Conservation (phyloP, 2,329 filamentous ascomycete genomes). For the Penicillium decumbens region DNA sequence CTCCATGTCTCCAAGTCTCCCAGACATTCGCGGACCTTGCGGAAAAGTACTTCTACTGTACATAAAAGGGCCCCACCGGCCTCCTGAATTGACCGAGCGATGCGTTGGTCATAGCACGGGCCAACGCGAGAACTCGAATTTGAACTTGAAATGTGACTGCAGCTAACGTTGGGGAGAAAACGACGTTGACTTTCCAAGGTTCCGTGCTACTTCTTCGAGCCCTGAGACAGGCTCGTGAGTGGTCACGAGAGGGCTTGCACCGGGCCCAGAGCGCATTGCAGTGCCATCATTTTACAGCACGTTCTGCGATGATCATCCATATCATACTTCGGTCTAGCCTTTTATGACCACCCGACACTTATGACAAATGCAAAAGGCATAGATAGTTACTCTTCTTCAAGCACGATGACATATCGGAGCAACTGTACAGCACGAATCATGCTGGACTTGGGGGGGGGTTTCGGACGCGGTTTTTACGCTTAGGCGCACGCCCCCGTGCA, state of each 20-base stretch:
- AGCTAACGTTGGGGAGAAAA: neutral
- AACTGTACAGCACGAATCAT: neutral
- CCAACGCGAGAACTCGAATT: conserved; percentile 9
- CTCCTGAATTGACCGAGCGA: conserved; percentile 24
- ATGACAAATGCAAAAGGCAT: too few species aligned
- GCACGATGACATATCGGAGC: neutral
- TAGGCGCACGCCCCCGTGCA: conserved; percentile 5
- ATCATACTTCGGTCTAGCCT: neutral
- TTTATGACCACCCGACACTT: too few species aligned
- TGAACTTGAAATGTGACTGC: conserved; percentile 1
- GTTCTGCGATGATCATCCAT: neutral
- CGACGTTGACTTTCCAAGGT: neutral
- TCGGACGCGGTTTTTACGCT: conserved; percentile 2
- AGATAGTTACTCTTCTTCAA: too few species aligned
- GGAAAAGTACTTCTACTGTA: conserved; percentile 14
- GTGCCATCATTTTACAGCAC: conserved; percentile 8
- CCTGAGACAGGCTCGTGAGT: neutral
- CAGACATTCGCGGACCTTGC: conserved; percentile 12
- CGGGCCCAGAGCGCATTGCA: conserved; percentile 12
- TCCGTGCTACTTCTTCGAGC: neutral
- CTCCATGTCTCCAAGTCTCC: neutral
- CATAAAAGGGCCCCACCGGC: conserved; percentile 15
- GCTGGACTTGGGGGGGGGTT: neutral
- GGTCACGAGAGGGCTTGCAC: conserved; percentile 12
- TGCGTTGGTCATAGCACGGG: conserved; percentile 20